These are phyloP conservation scores for Goniomonas avonlea DNA, from an alignment of 78 protist species.

Conservation along the genomic window DNA sequence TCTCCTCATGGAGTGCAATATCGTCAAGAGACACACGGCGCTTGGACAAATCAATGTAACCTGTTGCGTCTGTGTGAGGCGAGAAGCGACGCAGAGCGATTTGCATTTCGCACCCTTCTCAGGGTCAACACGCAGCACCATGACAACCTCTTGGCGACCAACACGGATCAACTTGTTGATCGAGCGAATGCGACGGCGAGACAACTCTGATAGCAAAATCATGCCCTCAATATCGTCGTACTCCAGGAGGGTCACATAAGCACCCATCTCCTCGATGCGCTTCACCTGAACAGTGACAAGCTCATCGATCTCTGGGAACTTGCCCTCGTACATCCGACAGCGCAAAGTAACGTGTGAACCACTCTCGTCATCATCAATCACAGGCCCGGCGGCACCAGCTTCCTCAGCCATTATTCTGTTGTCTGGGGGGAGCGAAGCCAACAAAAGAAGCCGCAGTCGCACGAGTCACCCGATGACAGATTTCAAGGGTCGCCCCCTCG, in stretches of 20 bases:
- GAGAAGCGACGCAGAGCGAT: neutral
- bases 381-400: too few species aligned
- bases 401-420: too few species aligned
- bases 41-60: slow-evolving; percentile 95
- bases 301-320: slow-evolving; percentile 86
- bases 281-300: slow-evolving; percentile 77
- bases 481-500: too few species aligned
- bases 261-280: slow-evolving; percentile 83
- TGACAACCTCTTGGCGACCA: slow-evolving; percentile 80
- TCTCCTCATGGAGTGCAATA: slow-evolving; percentile 64
- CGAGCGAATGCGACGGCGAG: slow-evolving; percentile 91
- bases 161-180: slow-evolving; percentile 82
- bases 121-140: slow-evolving; percentile 94
- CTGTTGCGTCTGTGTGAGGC: neutral
- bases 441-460: too few species aligned
- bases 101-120: slow-evolving; percentile 70
- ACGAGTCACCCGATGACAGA: too few species aligned
- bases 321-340: slow-evolving; percentile 83
- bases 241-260: slow-evolving; percentile 69
- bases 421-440: too few species aligned
- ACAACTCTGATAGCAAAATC: slow-evolving; percentile 89
- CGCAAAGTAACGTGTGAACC: too few species aligned
- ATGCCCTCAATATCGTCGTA: slow-evolving; percentile 84
- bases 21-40: slow-evolving; percentile 67
- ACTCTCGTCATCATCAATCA: too few species aligned